Base-by-base conservation (phyloP, 2,329 filamentous ascomycete species). In the Fusarium sterilihyphosum region DNA sequence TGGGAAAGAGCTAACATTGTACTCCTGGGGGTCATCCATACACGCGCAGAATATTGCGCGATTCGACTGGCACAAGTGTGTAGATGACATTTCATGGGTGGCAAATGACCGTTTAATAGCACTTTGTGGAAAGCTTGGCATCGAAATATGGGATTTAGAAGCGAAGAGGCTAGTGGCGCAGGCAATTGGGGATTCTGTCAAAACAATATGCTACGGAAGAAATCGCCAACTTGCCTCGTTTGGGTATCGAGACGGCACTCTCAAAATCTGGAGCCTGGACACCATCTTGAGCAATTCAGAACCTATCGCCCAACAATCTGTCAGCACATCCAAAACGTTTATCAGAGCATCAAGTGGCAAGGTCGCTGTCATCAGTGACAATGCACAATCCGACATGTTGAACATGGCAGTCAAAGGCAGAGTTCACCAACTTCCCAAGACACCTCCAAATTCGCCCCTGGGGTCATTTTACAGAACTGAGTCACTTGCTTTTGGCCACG, bases 151-250 rank as follows among this genome's bases (percentile, higher is more conserved):
- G 26, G 20, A 29, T 8, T 6, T 16, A 0, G 1, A 49, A 29
- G 46, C 13, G 6, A 22, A 29, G 2, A 8, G 0, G 3, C 9
- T 6, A 0, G 14, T 29, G 2, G 13, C 26, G 4, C 26, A 26
- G 5, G 17, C 20, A 2, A 5, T 0, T 1, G 0, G 43, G 7
- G 11, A 6, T 14, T 0, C 1, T 26, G 0, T 1, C 0, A 0
- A 3, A 1, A 6, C 5, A 22, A 29, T 29, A 29, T 16, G 13
- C 9, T 29, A 22, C 0, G 46, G 46, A 7, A 8, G 1, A 3
- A 49, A 22, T 49, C 3, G 46, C 4, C 46, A 29, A 22, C 26
- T 49, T 29, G 26, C 26, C 3, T 22, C 44, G 6, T 1, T 29
- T 0, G 18, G 44, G 24, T 1, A 0, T 47, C 0, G 0, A 14